Evolutionary conservation across 2,329 filamentous ascomycete genomes (phyloP).

Genomic region (Fusarium sp.): DNA sequence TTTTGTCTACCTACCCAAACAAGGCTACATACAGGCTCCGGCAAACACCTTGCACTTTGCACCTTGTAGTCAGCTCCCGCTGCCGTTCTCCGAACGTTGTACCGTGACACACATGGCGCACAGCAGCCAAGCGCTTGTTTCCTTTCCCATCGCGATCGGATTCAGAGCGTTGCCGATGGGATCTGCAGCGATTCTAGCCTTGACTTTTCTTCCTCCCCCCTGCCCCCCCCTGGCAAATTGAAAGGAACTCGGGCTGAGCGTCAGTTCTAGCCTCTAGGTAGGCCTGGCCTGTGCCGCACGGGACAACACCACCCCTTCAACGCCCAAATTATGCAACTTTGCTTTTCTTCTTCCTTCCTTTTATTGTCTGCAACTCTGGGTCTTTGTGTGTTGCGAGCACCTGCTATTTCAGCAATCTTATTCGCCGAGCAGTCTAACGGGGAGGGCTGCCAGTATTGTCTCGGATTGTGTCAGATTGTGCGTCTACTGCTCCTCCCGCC

Average conservation of each 20-base stretch:
- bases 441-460: conserved; percentile 14
- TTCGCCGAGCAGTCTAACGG: conserved; percentile 13
- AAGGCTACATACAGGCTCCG: conserved; percentile 27
- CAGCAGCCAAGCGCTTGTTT: conserved; percentile 21
- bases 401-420: conserved; percentile 15
- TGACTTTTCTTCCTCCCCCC: conserved; percentile 2
- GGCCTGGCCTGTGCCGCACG: conserved; percentile 19
- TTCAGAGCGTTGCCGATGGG: conserved; percentile 15
- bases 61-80: conserved; percentile 25
- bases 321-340: conserved; percentile 34
- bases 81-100: conserved; percentile 39
- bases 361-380: conserved; percentile 9
- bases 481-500: conserved; percentile 12
- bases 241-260: background rate
- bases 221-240: conserved; percentile 4
- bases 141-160: conserved; percentile 32
- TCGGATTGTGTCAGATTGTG: conserved; percentile 33
- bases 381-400: conserved; percentile 18
- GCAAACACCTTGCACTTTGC: conserved; percentile 17
- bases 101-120: conserved; percentile 21
- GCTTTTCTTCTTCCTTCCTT: conserved; percentile 28
- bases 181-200: conserved; percentile 17
- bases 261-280: conserved; percentile 16
- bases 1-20: conserved; percentile 10
- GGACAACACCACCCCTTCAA: conserved; percentile 26